Conservation (phyloP, 345 rosid genomes). For the Anacardium occidentale region DNA sequence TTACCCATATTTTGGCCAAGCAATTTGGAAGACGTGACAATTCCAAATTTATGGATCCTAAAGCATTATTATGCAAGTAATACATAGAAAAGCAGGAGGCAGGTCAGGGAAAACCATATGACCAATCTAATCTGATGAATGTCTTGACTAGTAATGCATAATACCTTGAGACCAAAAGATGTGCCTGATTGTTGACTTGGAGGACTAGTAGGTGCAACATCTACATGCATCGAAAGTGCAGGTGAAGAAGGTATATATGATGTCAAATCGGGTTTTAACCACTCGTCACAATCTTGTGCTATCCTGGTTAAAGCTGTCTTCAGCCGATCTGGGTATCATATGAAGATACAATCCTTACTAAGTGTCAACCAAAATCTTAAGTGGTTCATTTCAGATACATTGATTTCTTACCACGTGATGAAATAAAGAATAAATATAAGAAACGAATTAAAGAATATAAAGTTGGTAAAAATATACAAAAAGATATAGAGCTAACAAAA, state of each 20-base stretch:
- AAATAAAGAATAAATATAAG: neutral
- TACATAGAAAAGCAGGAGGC: neutral
- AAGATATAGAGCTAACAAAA: conserved; percentile 6
- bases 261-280: conserved; percentile 66
- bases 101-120: neutral
- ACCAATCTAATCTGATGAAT: neutral
- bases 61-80: neutral
- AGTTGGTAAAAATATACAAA: neutral
- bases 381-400: neutral
- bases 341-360: conserved; percentile 15
- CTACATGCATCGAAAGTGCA: conserved; percentile 48
- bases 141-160: conserved; percentile 1
- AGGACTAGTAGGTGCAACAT: conserved; percentile 64
- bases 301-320: conserved; percentile 75
- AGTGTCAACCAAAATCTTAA: conserved; percentile 2
- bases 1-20: neutral
- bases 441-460: neutral
- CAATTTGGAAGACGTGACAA: neutral
- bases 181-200: conserved; percentile 45
- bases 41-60: neutral
- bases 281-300: conserved; percentile 91
- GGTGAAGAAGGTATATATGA: conserved; percentile 53
- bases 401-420: conserved; percentile 2
- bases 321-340: conserved; percentile 65
- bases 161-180: conserved; percentile 87